These are phyloP conservation scores for Amauroascus verrucosus DNA, from an alignment of 2,329 filamentous ascomycete genomes.

Conservation along the genomic window DNA sequence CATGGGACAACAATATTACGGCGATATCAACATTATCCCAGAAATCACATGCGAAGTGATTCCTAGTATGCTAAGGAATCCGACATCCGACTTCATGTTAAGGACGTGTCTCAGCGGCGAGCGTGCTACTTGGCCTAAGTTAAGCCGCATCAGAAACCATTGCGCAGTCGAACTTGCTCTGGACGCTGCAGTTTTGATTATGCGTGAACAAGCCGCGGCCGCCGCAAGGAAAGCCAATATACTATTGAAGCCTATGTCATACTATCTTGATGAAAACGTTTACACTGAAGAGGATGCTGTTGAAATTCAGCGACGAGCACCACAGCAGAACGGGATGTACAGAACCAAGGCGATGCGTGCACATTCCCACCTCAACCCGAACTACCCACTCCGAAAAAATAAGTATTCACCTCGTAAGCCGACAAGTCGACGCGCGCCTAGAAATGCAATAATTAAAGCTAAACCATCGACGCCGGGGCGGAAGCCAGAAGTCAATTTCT, in stretches of 20 bases:
- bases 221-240: slow-evolving; percentile 4
- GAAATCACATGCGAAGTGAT: slow-evolving; percentile 65
- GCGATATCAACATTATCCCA: slow-evolving; percentile 88
- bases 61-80: slow-evolving; percentile 69
- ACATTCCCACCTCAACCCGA: background rate
- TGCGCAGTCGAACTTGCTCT: slow-evolving; percentile 81
- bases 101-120: slow-evolving; percentile 68
- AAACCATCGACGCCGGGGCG: background rate
- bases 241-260: background rate
- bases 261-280: slow-evolving; percentile 1
- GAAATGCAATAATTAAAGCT: background rate
- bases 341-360: background rate
- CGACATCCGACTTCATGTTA: slow-evolving; percentile 76
- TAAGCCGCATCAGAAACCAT: slow-evolving; percentile 74
- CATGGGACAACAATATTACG: slow-evolving; percentile 81
- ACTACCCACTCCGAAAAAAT: background rate
- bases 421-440: background rate
- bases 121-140: slow-evolving; percentile 80
- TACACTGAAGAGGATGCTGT: background rate
- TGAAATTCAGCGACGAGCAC: background rate
- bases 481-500: background rate
- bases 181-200: slow-evolving; percentile 30
- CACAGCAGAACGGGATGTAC: background rate
- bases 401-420: background rate
- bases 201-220: slow-evolving; percentile 7